Evolutionary conservation across 192 early-diverging fungal species (phyloP).

Genomic region (Neocallimastix lanati): DNA sequence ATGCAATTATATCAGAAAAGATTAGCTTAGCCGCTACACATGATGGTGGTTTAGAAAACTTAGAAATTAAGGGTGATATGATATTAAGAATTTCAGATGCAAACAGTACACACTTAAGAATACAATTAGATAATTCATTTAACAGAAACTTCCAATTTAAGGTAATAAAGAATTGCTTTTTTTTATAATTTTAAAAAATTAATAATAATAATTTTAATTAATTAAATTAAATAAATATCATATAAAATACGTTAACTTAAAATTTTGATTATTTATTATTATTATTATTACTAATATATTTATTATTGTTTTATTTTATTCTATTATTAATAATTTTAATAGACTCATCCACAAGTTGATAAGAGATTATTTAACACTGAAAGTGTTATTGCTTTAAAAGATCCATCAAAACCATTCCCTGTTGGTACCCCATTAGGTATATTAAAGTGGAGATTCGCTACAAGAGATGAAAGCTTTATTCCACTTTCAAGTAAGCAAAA

Average conservation of each 20-base stretch:
- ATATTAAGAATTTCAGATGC: slow-evolving; percentile 61
- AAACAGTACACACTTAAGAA: slow-evolving; percentile 31
- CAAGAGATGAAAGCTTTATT: slow-evolving; percentile 61
- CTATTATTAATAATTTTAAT: no score
- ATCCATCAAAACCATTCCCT: slow-evolving; percentile 69
- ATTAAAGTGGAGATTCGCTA: slow-evolving; percentile 73
- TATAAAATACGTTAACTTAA: no score
- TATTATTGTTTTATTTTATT: no score
- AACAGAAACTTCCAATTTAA: slow-evolving; percentile 66
- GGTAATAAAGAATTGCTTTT: no score
- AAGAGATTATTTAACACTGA: slow-evolving; percentile 61
- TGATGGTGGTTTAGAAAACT: slow-evolving; percentile 76
- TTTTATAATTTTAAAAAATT: no score
- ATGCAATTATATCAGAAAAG: slow-evolving; percentile 73
- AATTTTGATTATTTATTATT: no score
- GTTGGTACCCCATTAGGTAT: slow-evolving; percentile 63
- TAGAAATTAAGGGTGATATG: slow-evolving; percentile 90
- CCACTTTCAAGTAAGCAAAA: slow-evolving; percentile 54
- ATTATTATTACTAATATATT: no score
- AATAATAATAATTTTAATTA: no score
- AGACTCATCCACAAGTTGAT: slow-evolving; percentile 97
- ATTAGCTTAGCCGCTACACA: slow-evolving; percentile 64
- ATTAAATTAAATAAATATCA: no score
- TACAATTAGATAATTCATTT: slow-evolving; percentile 36
- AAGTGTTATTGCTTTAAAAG: slow-evolving; percentile 58